Evolutionary conservation across 306 rosid genomes (phyloP).

Genomic region (Vigna trinervia): DNA sequence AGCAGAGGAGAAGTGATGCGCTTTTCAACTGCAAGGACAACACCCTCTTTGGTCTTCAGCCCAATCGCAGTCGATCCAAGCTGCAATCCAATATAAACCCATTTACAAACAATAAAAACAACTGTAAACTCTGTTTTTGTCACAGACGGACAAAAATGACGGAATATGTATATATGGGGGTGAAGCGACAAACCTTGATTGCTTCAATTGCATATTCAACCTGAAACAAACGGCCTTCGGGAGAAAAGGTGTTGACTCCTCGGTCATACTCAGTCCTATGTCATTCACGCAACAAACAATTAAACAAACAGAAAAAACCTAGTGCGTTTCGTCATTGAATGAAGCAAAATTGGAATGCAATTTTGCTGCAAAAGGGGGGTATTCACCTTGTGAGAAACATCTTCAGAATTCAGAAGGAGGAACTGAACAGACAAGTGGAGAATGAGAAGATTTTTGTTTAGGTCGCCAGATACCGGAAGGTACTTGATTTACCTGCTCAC

Average conservation of each 20-base stretch:
- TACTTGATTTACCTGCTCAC: background rate
- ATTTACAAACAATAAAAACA: background rate
- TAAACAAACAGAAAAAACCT: conserved; percentile 21
- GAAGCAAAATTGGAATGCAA: conserved; percentile 10
- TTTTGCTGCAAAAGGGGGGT: background rate
- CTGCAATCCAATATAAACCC: conserved; percentile 48
- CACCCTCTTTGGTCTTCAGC: conserved; percentile 93
- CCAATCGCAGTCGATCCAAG: conserved; percentile 98
- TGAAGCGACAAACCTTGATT: conserved; percentile 2
- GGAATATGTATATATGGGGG: background rate
- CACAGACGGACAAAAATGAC: background rate
- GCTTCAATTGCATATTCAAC: conserved; percentile 24
- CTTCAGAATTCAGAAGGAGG: conserved; percentile 4
- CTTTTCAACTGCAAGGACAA: conserved; percentile 96
- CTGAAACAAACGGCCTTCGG: conserved; percentile 20
- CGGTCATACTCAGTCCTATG: conserved; percentile 96
- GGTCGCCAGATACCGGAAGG: background rate
- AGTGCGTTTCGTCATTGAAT: background rate
- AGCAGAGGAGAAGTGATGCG: conserved; percentile 93
- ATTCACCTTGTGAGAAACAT: conserved; percentile 94
- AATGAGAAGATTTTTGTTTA: conserved; percentile 5
- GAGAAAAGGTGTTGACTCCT: conserved; percentile 59
- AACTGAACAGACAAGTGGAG: background rate
- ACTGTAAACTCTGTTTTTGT: conserved; percentile 1
- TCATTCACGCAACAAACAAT: conserved; percentile 10